These are phyloP conservation scores for Alternaria novae-zelandiae DNA, from an alignment of 2,329 filamentous ascomycete genomes.

Conservation along the genomic window DNA sequence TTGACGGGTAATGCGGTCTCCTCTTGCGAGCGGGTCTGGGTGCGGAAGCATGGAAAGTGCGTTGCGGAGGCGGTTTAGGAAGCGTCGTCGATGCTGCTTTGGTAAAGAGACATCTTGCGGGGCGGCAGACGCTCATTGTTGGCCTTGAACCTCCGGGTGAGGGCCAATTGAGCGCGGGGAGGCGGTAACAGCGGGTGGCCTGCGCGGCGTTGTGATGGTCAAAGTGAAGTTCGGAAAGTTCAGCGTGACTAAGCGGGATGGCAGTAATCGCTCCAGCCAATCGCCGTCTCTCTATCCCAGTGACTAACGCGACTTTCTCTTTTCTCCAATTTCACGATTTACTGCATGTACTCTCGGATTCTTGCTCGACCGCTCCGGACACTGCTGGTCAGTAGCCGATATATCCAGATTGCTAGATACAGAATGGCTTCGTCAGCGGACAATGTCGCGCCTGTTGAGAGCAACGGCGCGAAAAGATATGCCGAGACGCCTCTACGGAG, in stretches of 20 bases:
- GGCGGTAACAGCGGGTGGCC: slow-evolving; percentile 8
- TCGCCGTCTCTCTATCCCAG: slow-evolving; percentile 28
- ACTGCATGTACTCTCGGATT: slow-evolving; percentile 30
- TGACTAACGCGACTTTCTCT: slow-evolving; percentile 37
- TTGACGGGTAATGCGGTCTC: slow-evolving; percentile 51
- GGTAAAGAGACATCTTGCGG: slow-evolving; percentile 52
- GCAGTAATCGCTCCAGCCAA: slow-evolving; percentile 26
- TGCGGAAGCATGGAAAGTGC: slow-evolving; percentile 51
- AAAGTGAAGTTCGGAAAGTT: slow-evolving; percentile 30
- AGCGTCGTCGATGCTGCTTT: slow-evolving; percentile 30
- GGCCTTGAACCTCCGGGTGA: slow-evolving; percentile 13
- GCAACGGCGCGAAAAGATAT: slow-evolving; percentile 43
- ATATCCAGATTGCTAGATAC: slow-evolving; percentile 18
- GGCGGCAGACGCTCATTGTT: slow-evolving; percentile 53
- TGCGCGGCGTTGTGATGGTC: slow-evolving; percentile 16
- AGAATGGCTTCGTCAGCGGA: slow-evolving; percentile 45
- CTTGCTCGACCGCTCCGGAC: slow-evolving; percentile 36
- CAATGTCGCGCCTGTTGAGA: slow-evolving; percentile 38
- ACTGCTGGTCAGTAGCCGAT: slow-evolving; percentile 25
- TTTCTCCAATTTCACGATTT: slow-evolving; percentile 19
- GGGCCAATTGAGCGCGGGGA: slow-evolving; percentile 31
- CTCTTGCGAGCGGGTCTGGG: slow-evolving; percentile 44
- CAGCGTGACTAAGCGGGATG: slow-evolving; percentile 30
- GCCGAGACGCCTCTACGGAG: slow-evolving; percentile 41
- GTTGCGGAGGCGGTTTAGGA: slow-evolving; percentile 44